Evolutionary conservation across 768 basidiomycete genomes (phyloP), one percentile per base, ranked within the genome.

Genomic region (Pleurotus cornucopiae): DNA sequence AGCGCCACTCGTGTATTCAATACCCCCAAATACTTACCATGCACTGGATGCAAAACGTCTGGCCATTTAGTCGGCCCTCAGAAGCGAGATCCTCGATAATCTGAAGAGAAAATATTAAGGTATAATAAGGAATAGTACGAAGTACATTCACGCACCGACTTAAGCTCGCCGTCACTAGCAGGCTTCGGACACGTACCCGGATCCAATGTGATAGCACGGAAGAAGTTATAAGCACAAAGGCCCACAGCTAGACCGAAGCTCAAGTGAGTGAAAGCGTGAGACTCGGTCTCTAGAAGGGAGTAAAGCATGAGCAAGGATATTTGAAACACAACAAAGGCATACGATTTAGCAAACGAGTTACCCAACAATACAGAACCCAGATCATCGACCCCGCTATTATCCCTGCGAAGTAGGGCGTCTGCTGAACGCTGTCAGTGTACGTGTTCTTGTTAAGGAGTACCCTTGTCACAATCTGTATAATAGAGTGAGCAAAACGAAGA

Each of bases 31-130:
- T 16, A 64, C 83, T 47, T 59, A 88, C 89, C 93, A 98, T 93
- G 72, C 96, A 98, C 57, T 87, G 83, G 49, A 99, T 88, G 65
- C 97, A 98, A 69, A 98, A 98, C 7, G 94, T 94, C 68, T 94
- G 94, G 1, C 96, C 95, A 67, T 98, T 98, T 23, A 99, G 73
- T 14, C 88, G 78, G 13, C 94, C 93, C 65, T 88, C 84, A 7
- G 88, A 87, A 12, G 94, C 91, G 14, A 98, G 75, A 25, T 94
- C 91, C 67, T 98, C 95, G 47, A 99, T 87, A 38, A 91, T 83
- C 92, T 95, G 25, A 45, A 54, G 41, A 1, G 7, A 18, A 5
- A 23, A 13, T n/a, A 53, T 41, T 30, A 49, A 39, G 58, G 23
- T 7, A 14, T 39, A 38, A 14, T 39, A 38, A 45, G 43, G 21